Conservation (phyloP, 2,329 filamentous ascomycete genomes). For the Byssochlamys sp. region DNA sequence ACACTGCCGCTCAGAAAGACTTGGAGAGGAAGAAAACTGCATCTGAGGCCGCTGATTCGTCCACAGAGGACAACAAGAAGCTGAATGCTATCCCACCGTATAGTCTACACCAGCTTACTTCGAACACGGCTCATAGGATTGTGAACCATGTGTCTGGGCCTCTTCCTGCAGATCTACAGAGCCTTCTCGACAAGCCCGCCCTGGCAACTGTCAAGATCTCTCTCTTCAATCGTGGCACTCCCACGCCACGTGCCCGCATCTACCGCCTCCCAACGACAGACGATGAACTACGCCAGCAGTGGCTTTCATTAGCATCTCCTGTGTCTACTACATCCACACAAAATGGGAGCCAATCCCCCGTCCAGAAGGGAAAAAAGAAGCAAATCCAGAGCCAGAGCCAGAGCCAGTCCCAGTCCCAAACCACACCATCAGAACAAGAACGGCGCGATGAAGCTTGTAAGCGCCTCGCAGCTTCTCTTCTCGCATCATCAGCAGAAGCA, state of each 20-base stretch:
- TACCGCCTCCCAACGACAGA: constrained; percentile 65
- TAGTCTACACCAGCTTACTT: constrained; percentile 32
- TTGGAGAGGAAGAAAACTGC: constrained; percentile 8
- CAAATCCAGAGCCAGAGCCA: constrained; percentile 1
- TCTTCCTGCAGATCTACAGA: constrained; percentile 6
- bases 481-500: constrained; percentile 37
- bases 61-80: constrained; percentile 5
- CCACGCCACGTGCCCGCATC: constrained; percentile 63
- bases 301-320: constrained; percentile 53
- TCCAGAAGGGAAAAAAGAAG: constrained; percentile 1
- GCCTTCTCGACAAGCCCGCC: constrained; percentile 16
- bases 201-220: constrained; percentile 57
- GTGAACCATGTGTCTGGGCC: constrained; percentile 16
- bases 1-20: not conserved
- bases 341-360: constrained; percentile 5
- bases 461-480: constrained; percentile 21
- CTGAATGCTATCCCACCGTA: constrained; percentile 15
- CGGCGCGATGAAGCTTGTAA: constrained; percentile 15
- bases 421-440: constrained; percentile 11
- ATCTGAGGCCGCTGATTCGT: not conserved
- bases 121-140: constrained; percentile 27
- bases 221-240: constrained; percentile 61
- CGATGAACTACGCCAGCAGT: constrained; percentile 53
- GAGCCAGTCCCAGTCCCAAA: not conserved
- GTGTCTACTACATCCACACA: not conserved